A percentile compares a stretch with the other conserved stretches of the same genome.
Conservation (phyloP, 768 basidiomycete genomes). For the Tephrocybe sp. region DNA sequence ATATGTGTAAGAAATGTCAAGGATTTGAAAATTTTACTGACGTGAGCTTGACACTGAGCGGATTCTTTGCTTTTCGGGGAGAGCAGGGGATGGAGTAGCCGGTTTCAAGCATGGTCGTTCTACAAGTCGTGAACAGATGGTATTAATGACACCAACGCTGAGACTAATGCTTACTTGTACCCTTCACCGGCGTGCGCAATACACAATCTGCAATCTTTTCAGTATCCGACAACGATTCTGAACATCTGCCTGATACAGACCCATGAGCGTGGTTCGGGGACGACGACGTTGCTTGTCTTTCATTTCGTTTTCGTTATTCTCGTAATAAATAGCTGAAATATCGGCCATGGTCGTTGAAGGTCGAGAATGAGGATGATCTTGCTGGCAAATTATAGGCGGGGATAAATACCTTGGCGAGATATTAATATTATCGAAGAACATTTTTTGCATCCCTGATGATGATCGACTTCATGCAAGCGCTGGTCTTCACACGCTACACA, state of each 20-base stretch:
- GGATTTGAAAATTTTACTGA: background rate
- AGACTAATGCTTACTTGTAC: background rate
- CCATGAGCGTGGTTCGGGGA: conserved; percentile 11
- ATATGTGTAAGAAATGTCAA: background rate
- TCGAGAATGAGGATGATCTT: background rate
- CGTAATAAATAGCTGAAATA: background rate
- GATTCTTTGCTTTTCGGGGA: conserved; percentile 2
- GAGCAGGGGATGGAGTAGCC: background rate
- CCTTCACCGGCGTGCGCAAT: conserved; percentile 10
- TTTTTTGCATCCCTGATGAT: background rate
- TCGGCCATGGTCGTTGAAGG: background rate
- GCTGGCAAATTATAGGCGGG: conserved; percentile 1
- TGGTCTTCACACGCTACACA: no score
- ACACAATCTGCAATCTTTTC: conserved; percentile 3
- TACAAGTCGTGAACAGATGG: background rate
- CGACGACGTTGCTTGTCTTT: conserved; percentile 4
- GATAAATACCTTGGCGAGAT: background rate
- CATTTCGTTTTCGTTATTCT: background rate
- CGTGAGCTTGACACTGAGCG: conserved; percentile 5
- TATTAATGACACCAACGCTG: background rate
- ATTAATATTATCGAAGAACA: background rate
- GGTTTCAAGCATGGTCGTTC: background rate
- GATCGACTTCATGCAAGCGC: background rate
- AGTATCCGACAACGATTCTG: background rate
- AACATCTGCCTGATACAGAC: background rate